Conservation (phyloP, 768 basidiomycete genomes). For the Naganishia antarctica region DNA sequence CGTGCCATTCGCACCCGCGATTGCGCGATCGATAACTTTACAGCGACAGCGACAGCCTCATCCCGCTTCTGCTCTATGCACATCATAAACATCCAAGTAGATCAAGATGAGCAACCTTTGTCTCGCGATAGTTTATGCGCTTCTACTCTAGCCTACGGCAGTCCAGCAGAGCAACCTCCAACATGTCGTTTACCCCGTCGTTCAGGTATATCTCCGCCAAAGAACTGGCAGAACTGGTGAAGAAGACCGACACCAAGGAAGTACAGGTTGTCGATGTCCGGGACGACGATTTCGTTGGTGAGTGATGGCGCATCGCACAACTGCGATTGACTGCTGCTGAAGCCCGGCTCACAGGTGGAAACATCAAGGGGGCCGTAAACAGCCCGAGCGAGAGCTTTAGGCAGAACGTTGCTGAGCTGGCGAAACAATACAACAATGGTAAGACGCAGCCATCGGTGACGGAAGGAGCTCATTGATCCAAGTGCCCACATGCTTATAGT, state of each 20-base stretch:
- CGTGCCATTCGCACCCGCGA: slow-evolving; percentile 7
- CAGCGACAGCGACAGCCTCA: too few species aligned
- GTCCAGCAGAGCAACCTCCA: neutral
- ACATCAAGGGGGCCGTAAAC: slow-evolving; percentile 44
- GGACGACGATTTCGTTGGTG: slow-evolving; percentile 43
- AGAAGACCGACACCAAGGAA: slow-evolving; percentile 26
- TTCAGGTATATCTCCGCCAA: slow-evolving; percentile 43
- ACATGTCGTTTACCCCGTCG: slow-evolving; percentile 35
- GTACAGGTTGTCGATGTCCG: slow-evolving; percentile 44
- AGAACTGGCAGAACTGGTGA: slow-evolving; percentile 44
- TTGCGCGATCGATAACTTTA: neutral
- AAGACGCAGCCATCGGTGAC: neutral
- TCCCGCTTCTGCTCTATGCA: too few species aligned
- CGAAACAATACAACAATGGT: slow-evolving; percentile 40
- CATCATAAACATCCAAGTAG: too few species aligned
- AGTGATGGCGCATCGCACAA: neutral
- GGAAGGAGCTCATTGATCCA: neutral
- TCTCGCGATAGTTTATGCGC: slow-evolving; percentile 5
- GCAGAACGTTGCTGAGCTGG: slow-evolving; percentile 40
- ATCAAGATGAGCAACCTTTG: neutral
- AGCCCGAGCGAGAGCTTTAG: slow-evolving; percentile 42
- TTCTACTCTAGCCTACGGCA: neutral
- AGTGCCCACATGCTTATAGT: neutral
- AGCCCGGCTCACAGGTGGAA: slow-evolving; percentile 32
- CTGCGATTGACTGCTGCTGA: neutral